Evolutionary conservation across 768 basidiomycete genomes (phyloP).

Genomic region (Suillus placidus): DNA sequence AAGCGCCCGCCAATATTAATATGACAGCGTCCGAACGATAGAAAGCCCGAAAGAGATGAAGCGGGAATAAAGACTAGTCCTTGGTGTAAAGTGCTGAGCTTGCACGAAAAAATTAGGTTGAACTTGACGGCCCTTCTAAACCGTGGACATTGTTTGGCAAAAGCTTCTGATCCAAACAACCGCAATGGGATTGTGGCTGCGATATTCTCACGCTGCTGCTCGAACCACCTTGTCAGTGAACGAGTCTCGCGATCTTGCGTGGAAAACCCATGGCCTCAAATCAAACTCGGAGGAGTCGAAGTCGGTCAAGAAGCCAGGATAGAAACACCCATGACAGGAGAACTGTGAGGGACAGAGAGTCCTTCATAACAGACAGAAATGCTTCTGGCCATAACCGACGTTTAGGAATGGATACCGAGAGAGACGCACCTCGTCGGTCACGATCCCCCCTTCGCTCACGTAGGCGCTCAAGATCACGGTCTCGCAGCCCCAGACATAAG

Average conservation of each 20-base stretch:
- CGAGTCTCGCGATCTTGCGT: background rate
- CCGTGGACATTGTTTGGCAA: constrained; percentile 27
- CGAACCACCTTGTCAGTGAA: background rate
- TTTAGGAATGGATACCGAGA: constrained; percentile 1
- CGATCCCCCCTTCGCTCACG: constrained; percentile 11
- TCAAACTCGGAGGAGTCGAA: constrained; percentile 25
- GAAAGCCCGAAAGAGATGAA: background rate
- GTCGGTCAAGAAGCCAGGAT: constrained; percentile 21
- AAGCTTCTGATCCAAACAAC: constrained; percentile 33
- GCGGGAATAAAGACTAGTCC: background rate
- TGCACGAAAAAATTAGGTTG: background rate
- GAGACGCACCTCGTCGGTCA: constrained; percentile 5
- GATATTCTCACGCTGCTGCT: background rate
- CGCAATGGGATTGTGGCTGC: constrained; percentile 4
- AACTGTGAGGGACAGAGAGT: constrained; percentile 1
- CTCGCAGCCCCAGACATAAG: constrained; percentile 7
- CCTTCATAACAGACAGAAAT: background rate
- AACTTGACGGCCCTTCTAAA: background rate
- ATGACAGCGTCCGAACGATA: background rate
- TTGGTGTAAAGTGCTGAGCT: background rate
- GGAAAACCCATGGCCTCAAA: constrained; percentile 23
- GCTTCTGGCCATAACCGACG: background rate
- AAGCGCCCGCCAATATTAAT: background rate
- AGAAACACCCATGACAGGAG: background rate
- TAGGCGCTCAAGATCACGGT: constrained; percentile 10